Base-by-base conservation (phyloP, 2,329 filamentous ascomycete genomes). In the Stemphylium beticola region DNA sequence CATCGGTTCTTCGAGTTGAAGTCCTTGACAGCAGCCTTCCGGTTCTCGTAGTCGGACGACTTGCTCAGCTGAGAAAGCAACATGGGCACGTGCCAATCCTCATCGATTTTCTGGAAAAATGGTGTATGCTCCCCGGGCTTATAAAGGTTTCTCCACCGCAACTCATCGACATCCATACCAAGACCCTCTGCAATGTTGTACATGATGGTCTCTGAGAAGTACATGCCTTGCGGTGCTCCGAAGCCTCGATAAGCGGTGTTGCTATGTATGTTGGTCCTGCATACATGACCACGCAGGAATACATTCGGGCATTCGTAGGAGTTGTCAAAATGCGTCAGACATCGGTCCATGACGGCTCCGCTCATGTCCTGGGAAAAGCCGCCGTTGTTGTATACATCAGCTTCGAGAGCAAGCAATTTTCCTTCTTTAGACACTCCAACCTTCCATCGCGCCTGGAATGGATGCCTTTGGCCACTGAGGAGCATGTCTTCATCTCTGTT, bases 221-320 rank as follows among this genome's bases (percentile, higher is more conserved):
- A 98, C 82, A 97, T 88, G 54, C 93, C 95, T 73, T 98, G 93
- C 0, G 93, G 93, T 0, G 93, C 93, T 55, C 93, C 93, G 64
- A 98, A 98, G 0, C 93, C 93, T 66, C 93, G 87, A 82, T 97
- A 98, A 0, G 93, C 93, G 4, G 92, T 96, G 76, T 98, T 98
- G 4, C 92, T 96, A 77, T 98, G 91, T 0, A 92, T 98, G 72
- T 98, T 98, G 0, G 93, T 98, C 77, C 88, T 93, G 80, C 91
- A 96, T 29, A 96, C 78, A 40, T 91, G 86, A 4, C 93, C 93
- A 10, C 92, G 87, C n/a, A 97, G 85, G 65, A 89, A 78, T 14
- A 96, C 82, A 66, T 96, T 92, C 0, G 93, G 92, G 49, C 96
- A 91, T 47, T 86, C 85, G 77, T 98, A 98, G 64, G 91, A 93